Evolutionary conservation across 345 rosid genomes (phyloP).

Genomic region (Gossypium anomalum): DNA sequence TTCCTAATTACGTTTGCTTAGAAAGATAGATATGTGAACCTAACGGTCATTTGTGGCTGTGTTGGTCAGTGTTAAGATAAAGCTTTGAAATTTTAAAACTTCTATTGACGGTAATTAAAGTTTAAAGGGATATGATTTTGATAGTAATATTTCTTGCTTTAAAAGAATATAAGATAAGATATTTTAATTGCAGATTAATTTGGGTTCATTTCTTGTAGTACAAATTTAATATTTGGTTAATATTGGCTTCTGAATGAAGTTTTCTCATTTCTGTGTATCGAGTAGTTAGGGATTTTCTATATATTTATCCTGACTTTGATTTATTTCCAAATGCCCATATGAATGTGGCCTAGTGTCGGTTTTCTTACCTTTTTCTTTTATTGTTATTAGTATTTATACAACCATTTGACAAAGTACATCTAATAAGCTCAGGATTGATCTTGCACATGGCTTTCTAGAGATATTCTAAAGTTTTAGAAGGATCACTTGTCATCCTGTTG

Average conservation of each 20-base stretch:
- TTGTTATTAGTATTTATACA: no score
- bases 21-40: background rate
- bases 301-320: background rate
- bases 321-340: background rate
- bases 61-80: background rate
- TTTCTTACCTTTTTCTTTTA: background rate
- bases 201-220: background rate
- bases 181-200: background rate
- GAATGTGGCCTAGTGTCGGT: conserved; percentile 5
- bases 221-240: background rate
- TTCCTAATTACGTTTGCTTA: no score
- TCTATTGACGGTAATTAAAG: no score
- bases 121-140: no score
- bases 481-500: no score
- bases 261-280: background rate
- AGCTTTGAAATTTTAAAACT: background rate
- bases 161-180: background rate
- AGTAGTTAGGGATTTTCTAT: conserved; percentile 3
- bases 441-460: no score
- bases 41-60: background rate
- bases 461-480: no score
- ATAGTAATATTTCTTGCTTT: no score
- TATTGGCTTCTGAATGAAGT: conserved; percentile 1
- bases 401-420: no score
- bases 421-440: no score